Conservation (phyloP, 345 rosid species). For the Salix viminalis region DNA sequence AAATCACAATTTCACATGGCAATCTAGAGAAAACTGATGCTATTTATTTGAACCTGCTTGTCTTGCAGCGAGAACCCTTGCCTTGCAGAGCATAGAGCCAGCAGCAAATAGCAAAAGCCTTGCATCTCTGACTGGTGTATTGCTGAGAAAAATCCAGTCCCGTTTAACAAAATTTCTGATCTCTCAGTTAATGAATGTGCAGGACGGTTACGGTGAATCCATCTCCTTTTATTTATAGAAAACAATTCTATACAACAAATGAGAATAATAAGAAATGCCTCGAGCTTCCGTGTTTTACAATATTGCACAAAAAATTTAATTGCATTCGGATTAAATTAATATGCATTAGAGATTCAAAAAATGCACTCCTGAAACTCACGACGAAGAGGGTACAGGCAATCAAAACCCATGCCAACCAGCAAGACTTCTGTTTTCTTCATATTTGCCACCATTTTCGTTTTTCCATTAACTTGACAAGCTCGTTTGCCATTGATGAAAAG, state of each 20-base stretch:
- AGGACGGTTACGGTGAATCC: background rate
- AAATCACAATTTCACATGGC: background rate
- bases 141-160: too few species aligned
- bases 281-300: background rate
- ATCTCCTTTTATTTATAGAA: background rate
- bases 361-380: background rate
- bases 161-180: too few species aligned
- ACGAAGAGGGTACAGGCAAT: background rate
- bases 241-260: background rate
- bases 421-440: slow-evolving; percentile 21
- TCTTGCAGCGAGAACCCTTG: background rate
- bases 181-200: too few species aligned
- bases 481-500: slow-evolving; percentile 72
- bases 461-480: slow-evolving; percentile 87
- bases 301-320: background rate
- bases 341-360: background rate
- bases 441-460: slow-evolving; percentile 92
- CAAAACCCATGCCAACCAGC: background rate
- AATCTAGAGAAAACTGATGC: background rate
- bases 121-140: background rate
- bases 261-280: background rate
- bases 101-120: background rate
- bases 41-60: background rate
- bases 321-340: background rate
- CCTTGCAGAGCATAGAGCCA: background rate